Conservation (phyloP, 208 protist species). For the Novymonas esmeraldas region DNA sequence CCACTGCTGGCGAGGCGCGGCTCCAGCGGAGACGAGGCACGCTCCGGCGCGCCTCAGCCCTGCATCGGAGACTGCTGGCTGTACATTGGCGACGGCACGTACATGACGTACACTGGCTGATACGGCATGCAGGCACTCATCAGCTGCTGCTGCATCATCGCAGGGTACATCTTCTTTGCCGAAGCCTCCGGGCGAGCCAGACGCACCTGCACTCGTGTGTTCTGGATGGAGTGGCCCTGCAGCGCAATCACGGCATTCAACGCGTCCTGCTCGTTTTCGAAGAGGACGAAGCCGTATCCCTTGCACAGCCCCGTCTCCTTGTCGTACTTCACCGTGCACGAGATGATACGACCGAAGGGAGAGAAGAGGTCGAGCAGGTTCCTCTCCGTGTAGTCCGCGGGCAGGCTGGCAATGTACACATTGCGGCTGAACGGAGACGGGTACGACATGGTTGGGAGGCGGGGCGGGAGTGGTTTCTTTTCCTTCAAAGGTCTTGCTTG, state of each 20-base stretch:
- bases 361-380: conserved; percentile 72
- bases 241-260: conserved; percentile 68
- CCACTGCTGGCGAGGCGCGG: neutral
- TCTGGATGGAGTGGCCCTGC: conserved; percentile 57
- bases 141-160: conserved; percentile 61
- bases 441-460: conserved; percentile 46
- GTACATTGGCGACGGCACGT: conserved; percentile 40
- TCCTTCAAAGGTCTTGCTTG: too few species aligned
- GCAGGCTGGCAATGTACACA: conserved; percentile 89
- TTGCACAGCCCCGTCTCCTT: conserved; percentile 68
- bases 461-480: neutral
- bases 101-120: conserved; percentile 55
- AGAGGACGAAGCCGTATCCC: conserved; percentile 89
- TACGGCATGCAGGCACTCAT: conserved; percentile 43
- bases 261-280: conserved; percentile 62
- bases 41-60: conserved; percentile 14
- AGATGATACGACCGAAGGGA: conserved; percentile 68
- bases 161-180: conserved; percentile 72
- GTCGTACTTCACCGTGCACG: conserved; percentile 71
- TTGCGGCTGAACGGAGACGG: conserved; percentile 68
- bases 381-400: conserved; percentile 69
- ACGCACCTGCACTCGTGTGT: conserved; percentile 84
- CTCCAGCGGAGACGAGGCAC: neutral
- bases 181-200: conserved; percentile 77
- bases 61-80: conserved; percentile 22